Evolutionary conservation across 345 rosid species (phyloP), one percentile per base, ranked within the genome.

Genomic region (Corymbia maculata): DNA sequence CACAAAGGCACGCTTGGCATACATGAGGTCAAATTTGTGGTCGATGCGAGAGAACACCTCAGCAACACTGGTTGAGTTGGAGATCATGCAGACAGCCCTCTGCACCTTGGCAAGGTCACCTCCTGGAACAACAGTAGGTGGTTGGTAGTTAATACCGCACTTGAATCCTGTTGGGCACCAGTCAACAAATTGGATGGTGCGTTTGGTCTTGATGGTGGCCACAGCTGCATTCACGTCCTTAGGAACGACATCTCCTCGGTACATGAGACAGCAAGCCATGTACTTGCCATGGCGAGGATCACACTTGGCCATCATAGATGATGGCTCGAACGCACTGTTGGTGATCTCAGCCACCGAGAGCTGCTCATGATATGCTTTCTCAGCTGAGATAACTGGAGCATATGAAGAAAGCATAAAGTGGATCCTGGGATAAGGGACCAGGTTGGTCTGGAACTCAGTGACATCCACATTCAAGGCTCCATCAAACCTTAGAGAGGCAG

Each of bases 381-480:
- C 89, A 26, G 89, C 89, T 49, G 91, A 89, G 68, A 89, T 89
- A 30, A 89, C 91, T 5, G 91, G 91, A n/a, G 91, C 91, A 70
- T 89, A 89, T 26, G 89, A 87, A 84, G 91, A 89, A 89, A 89
- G 91, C 91, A 89, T 89, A 64, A 89, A 89, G 85, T 89, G 91
- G 79, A 89, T 89, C 87, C 91, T 87, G n/a, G 91, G 91, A 85
- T 89, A 89, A 21, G 91, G 91, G 55, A 89, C 91, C 91, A 89
- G 68, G 89, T 89, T 89, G 85, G 91, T 89, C 91, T 89, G 91
- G 89, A 89, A 89, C n/a, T 89, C 91, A n/a, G 89, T 89, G 42
- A 89, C 91, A 53, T 89, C 91, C 52, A 89, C 91, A 49, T 89
- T 89, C 50, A 89, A 53, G 53, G 91, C 91, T 12, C 91, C 91